phyloP scores from a whole-genome alignment of 805 yeast genomes.

The Saccharomyces kudriavzevii region DNA sequence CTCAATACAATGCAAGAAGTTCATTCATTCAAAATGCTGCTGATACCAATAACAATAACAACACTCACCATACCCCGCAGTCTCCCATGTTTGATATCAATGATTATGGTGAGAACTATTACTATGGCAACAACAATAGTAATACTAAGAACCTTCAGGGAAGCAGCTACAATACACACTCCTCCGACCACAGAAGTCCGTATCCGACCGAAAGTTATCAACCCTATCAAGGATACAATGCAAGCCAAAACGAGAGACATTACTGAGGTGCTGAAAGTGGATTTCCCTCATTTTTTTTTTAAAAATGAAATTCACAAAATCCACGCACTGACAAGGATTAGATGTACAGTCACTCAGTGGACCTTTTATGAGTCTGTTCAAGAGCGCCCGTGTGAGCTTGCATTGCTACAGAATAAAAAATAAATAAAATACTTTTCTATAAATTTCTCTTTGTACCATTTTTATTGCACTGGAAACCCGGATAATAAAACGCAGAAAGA shows the following conservation, averaged over 20 bases:
- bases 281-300: neutral
- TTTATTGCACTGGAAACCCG: too few relatives aligned
- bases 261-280: neutral
- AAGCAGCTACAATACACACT: neutral
- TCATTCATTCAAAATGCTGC: neutral
- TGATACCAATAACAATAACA: neutral
- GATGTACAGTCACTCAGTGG: too few relatives aligned
- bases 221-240: conserved; percentile 8
- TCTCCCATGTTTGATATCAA: neutral
- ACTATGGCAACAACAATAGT: neutral
- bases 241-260: neutral
- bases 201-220: conserved; percentile 7
- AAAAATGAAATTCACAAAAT: neutral
- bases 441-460: too few relatives aligned
- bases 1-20: conserved; percentile 4
- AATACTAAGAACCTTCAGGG: neutral
- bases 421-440: too few relatives aligned
- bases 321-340: neutral
- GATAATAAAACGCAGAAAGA: neutral
- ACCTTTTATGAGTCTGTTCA: too few relatives aligned
- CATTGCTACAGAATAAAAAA: too few relatives aligned
- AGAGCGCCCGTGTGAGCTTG: too few relatives aligned
- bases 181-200: conserved; percentile 2
- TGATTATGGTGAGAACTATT: neutral
- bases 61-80: neutral